phyloP scores from a whole-genome alignment of 2,329 filamentous ascomycete genomes.

The Monilinia aucupariae region DNA sequence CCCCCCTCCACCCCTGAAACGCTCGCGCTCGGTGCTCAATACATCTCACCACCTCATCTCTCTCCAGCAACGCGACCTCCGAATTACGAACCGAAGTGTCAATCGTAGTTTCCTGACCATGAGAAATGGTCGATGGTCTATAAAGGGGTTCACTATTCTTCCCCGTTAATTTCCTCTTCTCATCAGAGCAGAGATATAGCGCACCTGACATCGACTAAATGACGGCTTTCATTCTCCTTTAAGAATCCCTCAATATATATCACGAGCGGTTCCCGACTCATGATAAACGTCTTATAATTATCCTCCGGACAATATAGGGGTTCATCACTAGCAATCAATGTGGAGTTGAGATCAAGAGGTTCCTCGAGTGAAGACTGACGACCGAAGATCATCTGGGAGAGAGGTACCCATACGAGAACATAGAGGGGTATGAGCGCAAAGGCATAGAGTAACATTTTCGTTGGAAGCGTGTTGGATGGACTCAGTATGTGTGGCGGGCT shows the following conservation, averaged over 20 bases:
- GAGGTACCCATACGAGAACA: conserved; percentile 30
- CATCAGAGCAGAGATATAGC: background rate
- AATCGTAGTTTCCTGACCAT: conserved; percentile 42
- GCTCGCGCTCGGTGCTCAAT: conserved; percentile 52
- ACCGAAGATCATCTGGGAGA: conserved; percentile 26
- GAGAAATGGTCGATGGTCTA: conserved; percentile 49
- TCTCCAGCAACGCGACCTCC: conserved; percentile 44
- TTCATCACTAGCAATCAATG: conserved; percentile 33
- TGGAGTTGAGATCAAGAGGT: conserved; percentile 26
- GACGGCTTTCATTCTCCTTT: conserved; percentile 42
- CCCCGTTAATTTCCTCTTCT: background rate
- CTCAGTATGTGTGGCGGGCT: background rate
- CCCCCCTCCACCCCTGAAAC: conserved; percentile 55
- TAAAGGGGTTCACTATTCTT: conserved; percentile 44
- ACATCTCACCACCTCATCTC: conserved; percentile 48
- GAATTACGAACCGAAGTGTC: conserved; percentile 48
- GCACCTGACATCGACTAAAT: conserved; percentile 50
- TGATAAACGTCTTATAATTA: conserved; percentile 41
- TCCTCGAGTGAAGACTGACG: conserved; percentile 11
- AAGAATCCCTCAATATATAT: conserved; percentile 55
- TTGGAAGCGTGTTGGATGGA: background rate
- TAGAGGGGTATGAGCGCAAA: conserved; percentile 31
- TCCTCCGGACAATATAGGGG: conserved; percentile 29
- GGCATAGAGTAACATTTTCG: conserved; percentile 31
- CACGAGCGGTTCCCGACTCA: conserved; percentile 49